Evolutionary conservation across 2,329 filamentous ascomycete species (phyloP), one percentile per base, ranked within the genome.

Genomic region (Alternaria metachromatica): DNA sequence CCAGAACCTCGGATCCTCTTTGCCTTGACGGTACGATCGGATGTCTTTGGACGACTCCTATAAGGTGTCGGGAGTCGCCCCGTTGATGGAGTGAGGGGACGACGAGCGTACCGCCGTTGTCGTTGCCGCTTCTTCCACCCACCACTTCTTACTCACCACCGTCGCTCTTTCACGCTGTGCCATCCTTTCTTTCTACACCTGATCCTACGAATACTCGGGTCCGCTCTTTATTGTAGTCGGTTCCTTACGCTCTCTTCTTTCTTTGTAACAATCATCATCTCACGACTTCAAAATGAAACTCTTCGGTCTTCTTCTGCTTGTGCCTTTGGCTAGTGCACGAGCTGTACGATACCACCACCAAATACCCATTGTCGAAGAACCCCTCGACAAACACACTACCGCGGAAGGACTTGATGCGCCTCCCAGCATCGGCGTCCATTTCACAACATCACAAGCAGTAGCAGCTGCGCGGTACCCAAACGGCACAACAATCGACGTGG

Each of bases 361-460:
- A 20, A 33, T 59, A 54, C 61, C 66, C 13, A 50, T 63, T 7
- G 11, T 33, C 37, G 58, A 26, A 25, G 28, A 54, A 4, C 28
- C 45, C 30, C 33, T 26, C 12, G 12, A 56, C 25, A 18, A 58
- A n/a, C 46, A 28, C 15, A n/a, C 46, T 20, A 25, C 4, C 28
- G 15, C 15, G 30, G 44, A 62, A 54, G 21, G 20, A 12, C 15
- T 33, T 5, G 49, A 65, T 25, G 21, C 26, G 37, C 43, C 55
- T 12, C 65, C 69, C 10, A 68, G 58, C 25, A 65, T 76, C 48
- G 74, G 74, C 11, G 59, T 76, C 15, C 74, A 76, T 53, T 76
- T 76, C 23, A 73, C 74, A 12, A 72, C 68, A 3, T 73, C 71
- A 41, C 70, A 75, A 57, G 73, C 73, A 21, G 62, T 66, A 41